These are phyloP conservation scores for Cornus suecica DNA, from an alignment of 148 eudicot species.

Conservation along the genomic window DNA sequence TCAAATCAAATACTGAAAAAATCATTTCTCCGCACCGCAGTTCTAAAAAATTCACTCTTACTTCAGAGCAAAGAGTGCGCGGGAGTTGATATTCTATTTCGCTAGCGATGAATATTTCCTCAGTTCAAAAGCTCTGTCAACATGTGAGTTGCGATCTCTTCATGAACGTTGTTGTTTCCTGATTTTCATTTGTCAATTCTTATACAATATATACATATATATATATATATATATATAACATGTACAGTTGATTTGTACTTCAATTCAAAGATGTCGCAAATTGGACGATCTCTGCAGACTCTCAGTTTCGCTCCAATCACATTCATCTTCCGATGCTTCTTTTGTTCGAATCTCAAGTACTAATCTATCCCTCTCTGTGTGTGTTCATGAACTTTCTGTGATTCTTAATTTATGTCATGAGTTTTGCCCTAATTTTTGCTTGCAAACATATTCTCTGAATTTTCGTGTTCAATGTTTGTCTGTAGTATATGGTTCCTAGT, in stretches of 20 bases:
- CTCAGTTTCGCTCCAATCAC: conserved; percentile 40
- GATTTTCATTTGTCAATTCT: conserved; percentile 1
- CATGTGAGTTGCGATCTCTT: conserved; percentile 18
- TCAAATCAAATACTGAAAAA: no score
- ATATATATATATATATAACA: no score
- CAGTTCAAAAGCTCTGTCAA: conserved; percentile 42
- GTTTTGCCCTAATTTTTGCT: neutral
- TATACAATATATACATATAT: no score
- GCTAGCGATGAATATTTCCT: conserved; percentile 36
- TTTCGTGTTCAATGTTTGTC: neutral
- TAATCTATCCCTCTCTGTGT: conserved; percentile 6
- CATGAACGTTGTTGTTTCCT: neutral
- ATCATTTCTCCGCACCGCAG: no score
- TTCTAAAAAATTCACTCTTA: no score
- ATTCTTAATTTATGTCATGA: neutral
- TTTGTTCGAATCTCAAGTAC: conserved; percentile 52
- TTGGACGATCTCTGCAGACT: conserved; percentile 52
- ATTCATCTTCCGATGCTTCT: conserved; percentile 21
- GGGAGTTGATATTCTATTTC: neutral
- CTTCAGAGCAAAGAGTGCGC: neutral
- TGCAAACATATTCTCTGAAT: neutral
- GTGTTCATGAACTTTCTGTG: neutral
- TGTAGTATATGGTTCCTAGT: neutral
- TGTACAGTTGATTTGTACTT: conserved; percentile 53
- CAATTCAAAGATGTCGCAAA: conserved; percentile 60